These are phyloP conservation scores for Candida piceae DNA, from an alignment of 805 yeast genomes.

Conservation along the genomic window DNA sequence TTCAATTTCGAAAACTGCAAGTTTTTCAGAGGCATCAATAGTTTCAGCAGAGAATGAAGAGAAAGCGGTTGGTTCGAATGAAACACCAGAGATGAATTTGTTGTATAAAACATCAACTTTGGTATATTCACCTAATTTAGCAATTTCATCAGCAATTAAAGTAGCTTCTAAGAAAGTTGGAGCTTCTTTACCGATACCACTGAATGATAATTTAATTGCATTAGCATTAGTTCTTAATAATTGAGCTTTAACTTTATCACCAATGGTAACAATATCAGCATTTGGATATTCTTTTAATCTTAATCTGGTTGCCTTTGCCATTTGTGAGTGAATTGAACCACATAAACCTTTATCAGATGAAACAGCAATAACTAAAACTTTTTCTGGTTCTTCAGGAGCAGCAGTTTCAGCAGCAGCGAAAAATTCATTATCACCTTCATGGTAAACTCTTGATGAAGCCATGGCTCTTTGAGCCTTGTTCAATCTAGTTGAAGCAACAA, in stretches of 20 bases:
- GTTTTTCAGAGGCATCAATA: conserved; percentile 80
- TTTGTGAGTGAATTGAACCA: conserved; percentile 96
- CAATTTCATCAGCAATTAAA: conserved; percentile 79
- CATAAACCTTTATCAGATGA: conserved; percentile 98
- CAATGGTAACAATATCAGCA: conserved; percentile 80
- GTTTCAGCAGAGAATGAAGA: conserved; percentile 64
- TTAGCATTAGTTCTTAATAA: conserved; percentile 75
- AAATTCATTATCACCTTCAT: conserved; percentile 73
- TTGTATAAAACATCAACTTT: conserved; percentile 80
- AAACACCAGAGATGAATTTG: conserved; percentile 79
- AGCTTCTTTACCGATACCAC: conserved; percentile 94
- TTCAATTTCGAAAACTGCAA: conserved; percentile 75
- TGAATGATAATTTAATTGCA: conserved; percentile 67
- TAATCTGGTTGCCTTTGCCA: conserved; percentile 81
- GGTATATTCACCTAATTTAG: conserved; percentile 63
- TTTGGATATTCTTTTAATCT: conserved; percentile 58
- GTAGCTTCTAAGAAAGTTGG: conserved; percentile 92
- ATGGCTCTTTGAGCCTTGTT: conserved; percentile 94
- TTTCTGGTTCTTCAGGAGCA: conserved; percentile 38
- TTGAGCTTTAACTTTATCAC: conserved; percentile 93
- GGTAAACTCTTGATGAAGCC: conserved; percentile 80
- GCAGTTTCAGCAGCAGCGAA: conserved; percentile 78
- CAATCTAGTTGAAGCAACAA: conserved; percentile 97
- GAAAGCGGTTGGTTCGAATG: conserved; percentile 78
- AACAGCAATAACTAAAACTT: conserved; percentile 77